Evolutionary conservation across 1,284 basidiomycete species (phyloP).

Genomic region (Crucibulum cyathiforme): DNA sequence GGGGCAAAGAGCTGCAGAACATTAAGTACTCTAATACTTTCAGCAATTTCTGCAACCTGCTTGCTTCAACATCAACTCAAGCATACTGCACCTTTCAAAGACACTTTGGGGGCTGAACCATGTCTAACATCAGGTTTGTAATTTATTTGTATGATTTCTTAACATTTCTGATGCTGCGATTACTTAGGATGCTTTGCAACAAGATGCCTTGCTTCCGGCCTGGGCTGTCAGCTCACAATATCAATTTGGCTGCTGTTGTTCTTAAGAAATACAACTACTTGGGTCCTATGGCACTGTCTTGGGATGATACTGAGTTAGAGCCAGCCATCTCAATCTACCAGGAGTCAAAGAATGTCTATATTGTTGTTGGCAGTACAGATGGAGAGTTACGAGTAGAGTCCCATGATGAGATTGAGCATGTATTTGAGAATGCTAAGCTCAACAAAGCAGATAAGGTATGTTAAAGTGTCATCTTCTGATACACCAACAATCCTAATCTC

Average conservation of each 20-base stretch:
- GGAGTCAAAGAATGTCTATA: slow-evolving; percentile 1
- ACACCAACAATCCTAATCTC: background rate
- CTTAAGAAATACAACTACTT: slow-evolving; percentile 13
- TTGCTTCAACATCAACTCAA: slow-evolving; percentile 6
- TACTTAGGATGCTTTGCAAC: slow-evolving; percentile 5
- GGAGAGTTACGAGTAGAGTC: slow-evolving; percentile 6
- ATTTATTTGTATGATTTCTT: background rate
- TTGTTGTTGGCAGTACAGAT: slow-evolving; percentile 1
- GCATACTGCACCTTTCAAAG: slow-evolving; percentile 13
- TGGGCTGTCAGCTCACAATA: slow-evolving; percentile 11
- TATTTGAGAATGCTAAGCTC: background rate
- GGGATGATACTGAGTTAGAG: slow-evolving; percentile 16
- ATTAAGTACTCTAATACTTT: slow-evolving; percentile 17
- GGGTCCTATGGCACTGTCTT: slow-evolving; percentile 17
- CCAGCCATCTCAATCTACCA: slow-evolving; percentile 5
- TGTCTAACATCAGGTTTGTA: slow-evolving; percentile 1
- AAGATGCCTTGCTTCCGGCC: slow-evolving; percentile 16
- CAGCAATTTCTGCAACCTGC: slow-evolving; percentile 12
- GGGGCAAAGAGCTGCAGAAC: slow-evolving; percentile 15
- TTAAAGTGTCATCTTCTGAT: too few species aligned
- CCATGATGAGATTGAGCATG: background rate
- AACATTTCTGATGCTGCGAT: background rate
- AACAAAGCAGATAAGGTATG: background rate
- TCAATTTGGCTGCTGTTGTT: background rate
- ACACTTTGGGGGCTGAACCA: slow-evolving; percentile 12